Base-by-base conservation (phyloP, 2,329 filamentous ascomycete species). In the Aspergillus tamarii region DNA sequence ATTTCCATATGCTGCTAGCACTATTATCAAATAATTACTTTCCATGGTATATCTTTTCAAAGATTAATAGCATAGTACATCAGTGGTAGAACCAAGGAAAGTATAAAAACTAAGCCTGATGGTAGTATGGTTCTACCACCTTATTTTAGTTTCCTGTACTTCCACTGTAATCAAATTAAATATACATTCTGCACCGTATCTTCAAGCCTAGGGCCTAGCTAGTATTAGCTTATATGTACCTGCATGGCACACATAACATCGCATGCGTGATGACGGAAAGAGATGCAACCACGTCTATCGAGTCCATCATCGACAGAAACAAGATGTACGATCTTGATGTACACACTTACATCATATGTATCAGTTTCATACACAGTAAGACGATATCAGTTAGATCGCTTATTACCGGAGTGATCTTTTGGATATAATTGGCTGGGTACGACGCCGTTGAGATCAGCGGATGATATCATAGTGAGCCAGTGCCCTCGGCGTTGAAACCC, bases 391-490 rank as follows among this genome's bases (percentile, higher is more conserved):
- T 41, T 6, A n/a, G 36, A 39, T 28, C 52, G 14, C 11, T 9
- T 36, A 55, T 55, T 26, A 23, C 19, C 52, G 32, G 32, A 55
- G 7, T 34, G 32, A 39, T 55, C 32, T 55, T 26, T 14, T 5
- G 2, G n/a, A 55, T n/a, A 39, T 55, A 36, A 55, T 55, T 55
- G 30, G 52, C 34, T 14, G 26, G 34, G n/a, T 16, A 12, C 21
- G 32, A 39, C 52, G 34, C 36, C n/a, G 32, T 26, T 39, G 52
- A 39, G 23, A 41, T 55, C 52, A 55, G 32, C 52, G 32, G 32
- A 55, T 55, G 52, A 55, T 55, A 55, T 55, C 52, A 55, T 55
- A 55, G 52, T 30, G 52, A 21, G 30, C 32, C 32, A 55, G 30
- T 21, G 32, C 14, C 30, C 52, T 12, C 19, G 30, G 32, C 32